These are phyloP conservation scores for Verticillium isaacii DNA, from an alignment of 2,329 filamentous ascomycete genomes.

Conservation along the genomic window DNA sequence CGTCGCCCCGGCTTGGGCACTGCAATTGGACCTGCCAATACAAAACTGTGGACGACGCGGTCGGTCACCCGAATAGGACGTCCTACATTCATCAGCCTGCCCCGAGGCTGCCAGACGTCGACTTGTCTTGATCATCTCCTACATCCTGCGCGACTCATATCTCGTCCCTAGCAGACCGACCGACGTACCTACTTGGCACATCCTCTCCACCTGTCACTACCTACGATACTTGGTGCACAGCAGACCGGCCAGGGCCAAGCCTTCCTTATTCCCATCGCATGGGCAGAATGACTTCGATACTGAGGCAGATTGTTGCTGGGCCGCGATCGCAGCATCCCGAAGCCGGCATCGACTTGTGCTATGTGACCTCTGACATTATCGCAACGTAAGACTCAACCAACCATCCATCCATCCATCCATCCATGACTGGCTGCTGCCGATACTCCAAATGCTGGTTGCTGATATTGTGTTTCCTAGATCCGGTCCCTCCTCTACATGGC, in stretches of 20 bases:
- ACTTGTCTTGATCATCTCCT: background rate
- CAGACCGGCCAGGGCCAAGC: background rate
- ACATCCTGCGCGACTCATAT: background rate
- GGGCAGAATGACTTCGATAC: slow-evolving; percentile 60
- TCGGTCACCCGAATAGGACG: background rate
- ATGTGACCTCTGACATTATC: slow-evolving; percentile 79
- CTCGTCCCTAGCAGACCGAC: background rate
- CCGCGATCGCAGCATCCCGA: slow-evolving; percentile 81
- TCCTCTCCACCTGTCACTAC: background rate
- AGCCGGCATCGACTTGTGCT: slow-evolving; percentile 88
- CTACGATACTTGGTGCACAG: background rate
- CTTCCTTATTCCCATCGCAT: background rate
- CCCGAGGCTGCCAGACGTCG: background rate
- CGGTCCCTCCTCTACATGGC: slow-evolving; percentile 83
- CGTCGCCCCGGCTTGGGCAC: background rate
- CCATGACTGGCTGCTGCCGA: background rate
- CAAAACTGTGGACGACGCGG: background rate
- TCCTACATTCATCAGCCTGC: background rate
- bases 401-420: too few relatives aligned
- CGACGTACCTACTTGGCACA: background rate
- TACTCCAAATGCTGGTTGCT: slow-evolving; percentile 9
- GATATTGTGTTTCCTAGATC: slow-evolving; percentile 63
- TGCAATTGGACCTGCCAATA: background rate
- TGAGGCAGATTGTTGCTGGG: slow-evolving; percentile 88
- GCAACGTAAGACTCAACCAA: slow-evolving; percentile 43